phyloP scores from a whole-genome alignment of 768 basidiomycete genomes.

The Russula griseocarnosa region DNA sequence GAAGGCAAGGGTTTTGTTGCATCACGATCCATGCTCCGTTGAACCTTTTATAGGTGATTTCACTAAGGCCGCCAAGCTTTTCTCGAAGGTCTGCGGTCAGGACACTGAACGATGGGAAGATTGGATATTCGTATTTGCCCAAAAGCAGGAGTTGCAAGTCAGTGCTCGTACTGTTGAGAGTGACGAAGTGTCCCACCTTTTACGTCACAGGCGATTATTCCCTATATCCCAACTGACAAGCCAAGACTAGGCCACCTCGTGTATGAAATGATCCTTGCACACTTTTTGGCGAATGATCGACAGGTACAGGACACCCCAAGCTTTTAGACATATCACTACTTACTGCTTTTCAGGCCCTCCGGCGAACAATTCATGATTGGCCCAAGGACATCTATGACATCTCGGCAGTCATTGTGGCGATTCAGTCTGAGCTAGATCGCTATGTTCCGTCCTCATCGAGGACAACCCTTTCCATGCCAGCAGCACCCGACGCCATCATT shows the following conservation, averaged over 20 bases:
- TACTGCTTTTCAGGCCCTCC: conserved; percentile 50
- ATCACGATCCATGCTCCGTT: neutral
- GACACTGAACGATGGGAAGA: conserved; percentile 88
- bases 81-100: conserved; percentile 80
- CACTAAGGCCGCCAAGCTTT: conserved; percentile 72
- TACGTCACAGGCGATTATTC: conserved; percentile 68
- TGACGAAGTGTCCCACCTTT: neutral
- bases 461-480: conserved; percentile 27
- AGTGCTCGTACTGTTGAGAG: conserved; percentile 28
- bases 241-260: conserved; percentile 80
- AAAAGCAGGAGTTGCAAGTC: conserved; percentile 75
- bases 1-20: conserved; percentile 51
- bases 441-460: conserved; percentile 48
- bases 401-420: conserved; percentile 80
- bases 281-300: conserved; percentile 77
- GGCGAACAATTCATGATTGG: conserved; percentile 82
- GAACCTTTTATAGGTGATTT: conserved; percentile 49
- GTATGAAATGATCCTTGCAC: conserved; percentile 92
- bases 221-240: conserved; percentile 76
- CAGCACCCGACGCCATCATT: conserved; percentile 48
- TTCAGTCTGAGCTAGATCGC: conserved; percentile 76
- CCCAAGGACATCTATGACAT: conserved; percentile 88
- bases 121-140: conserved; percentile 89
- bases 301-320: conserved; percentile 41
- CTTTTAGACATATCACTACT: neutral